Percentiles rank a stretch among this genome's conserved stretches.
Conservation (phyloP, 331 rosid species). For the Arachis monticola region DNA sequence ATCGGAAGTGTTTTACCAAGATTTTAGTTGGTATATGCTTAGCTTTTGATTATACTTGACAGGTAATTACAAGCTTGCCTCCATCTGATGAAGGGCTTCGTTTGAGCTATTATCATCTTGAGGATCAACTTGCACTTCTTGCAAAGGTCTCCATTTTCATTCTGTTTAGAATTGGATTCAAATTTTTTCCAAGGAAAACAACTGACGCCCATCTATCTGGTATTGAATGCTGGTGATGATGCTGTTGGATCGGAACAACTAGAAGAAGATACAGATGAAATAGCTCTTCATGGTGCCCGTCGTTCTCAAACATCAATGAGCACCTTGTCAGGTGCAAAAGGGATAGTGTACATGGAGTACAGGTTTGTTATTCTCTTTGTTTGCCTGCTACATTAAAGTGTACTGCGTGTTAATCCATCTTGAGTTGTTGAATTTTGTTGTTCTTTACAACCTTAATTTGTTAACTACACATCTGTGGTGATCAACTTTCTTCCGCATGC, state of each 20-base stretch:
- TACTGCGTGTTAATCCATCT: slow-evolving; percentile 19
- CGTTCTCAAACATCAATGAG: slow-evolving; percentile 85
- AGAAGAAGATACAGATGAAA: slow-evolving; percentile 89
- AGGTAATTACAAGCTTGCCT: slow-evolving; percentile 97
- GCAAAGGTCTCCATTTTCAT: slow-evolving; percentile 59
- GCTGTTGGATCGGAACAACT: slow-evolving; percentile 89
- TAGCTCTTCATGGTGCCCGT: slow-evolving; percentile 75
- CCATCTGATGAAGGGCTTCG: slow-evolving; percentile 81
- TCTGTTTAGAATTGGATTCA: slow-evolving; percentile 30
- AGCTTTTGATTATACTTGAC: slow-evolving; percentile 37
- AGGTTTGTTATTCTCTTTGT: slow-evolving; percentile 52
- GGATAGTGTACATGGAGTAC: slow-evolving; percentile 95
- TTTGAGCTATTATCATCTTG: slow-evolving; percentile 72
- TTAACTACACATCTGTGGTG: slow-evolving; percentile 15
- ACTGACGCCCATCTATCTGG: slow-evolving; percentile 54
- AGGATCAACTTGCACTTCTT: slow-evolving; percentile 89
- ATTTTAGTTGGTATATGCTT: slow-evolving; percentile 22
- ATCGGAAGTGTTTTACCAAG: slow-evolving; percentile 13
- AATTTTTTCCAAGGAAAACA: slow-evolving; percentile 17
- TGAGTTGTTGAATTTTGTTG: slow-evolving; percentile 8
- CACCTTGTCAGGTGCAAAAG: slow-evolving; percentile 93
- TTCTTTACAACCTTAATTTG: slow-evolving; percentile 23
- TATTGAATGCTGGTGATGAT: slow-evolving; percentile 91
- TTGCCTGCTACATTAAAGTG: slow-evolving; percentile 31
- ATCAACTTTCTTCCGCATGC: slow-evolving; percentile 33